Evolutionary conservation across 208 protist species (phyloP).

Genomic region (Leishmania guyanensis): DNA sequence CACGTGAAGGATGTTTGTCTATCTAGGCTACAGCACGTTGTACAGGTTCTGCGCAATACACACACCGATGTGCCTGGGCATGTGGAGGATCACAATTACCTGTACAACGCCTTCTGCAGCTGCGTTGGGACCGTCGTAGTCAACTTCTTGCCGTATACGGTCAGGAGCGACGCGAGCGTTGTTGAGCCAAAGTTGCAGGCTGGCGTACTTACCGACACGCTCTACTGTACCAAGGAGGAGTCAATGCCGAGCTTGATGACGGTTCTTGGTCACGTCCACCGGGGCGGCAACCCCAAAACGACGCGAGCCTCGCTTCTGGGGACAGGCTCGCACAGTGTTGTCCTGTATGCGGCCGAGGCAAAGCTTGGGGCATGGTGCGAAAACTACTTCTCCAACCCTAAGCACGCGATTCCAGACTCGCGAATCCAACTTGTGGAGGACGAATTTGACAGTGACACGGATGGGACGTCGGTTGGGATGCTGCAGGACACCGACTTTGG

Average conservation of each 20-base stretch:
- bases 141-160: conserved; percentile 38
- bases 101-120: conserved; percentile 53
- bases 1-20: conserved; percentile 48
- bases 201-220: conserved; percentile 46
- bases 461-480: conserved; percentile 21
- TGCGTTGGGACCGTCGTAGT: conserved; percentile 57
- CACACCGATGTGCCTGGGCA: conserved; percentile 11
- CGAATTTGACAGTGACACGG: conserved; percentile 56
- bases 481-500: conserved; percentile 51
- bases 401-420: conserved; percentile 27
- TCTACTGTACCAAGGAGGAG: conserved; percentile 34
- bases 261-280: conserved; percentile 18
- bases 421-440: conserved; percentile 31
- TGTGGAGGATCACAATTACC: conserved; percentile 17
- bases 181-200: conserved; percentile 28
- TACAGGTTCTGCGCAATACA: conserved; percentile 41
- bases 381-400: conserved; percentile 39
- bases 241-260: conserved; percentile 19
- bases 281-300: conserved; percentile 9
- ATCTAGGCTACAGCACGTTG: conserved; percentile 49
- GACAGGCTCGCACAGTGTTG: conserved; percentile 18
- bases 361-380: conserved; percentile 56
- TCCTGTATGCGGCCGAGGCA: conserved; percentile 36
- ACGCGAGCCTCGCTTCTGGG: not conserved
- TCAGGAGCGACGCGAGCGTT: conserved; percentile 6